Evolutionary conservation across 768 basidiomycete genomes (phyloP).

Genomic region (Boletus barrowsii): DNA sequence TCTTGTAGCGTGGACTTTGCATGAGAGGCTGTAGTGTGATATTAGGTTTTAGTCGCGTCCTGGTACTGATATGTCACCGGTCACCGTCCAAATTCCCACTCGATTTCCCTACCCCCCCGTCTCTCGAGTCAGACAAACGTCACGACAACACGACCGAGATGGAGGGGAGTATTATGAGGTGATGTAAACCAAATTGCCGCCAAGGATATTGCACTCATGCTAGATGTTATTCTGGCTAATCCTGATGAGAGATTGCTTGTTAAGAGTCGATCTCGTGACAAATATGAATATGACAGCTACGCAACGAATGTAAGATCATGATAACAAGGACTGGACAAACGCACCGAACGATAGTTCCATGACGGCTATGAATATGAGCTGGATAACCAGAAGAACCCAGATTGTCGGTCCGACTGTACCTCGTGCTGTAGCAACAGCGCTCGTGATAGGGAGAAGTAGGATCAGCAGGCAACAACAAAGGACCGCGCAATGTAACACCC

Average conservation of each 20-base stretch:
- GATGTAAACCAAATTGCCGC: slow-evolving; percentile 51
- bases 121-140: slow-evolving; percentile 22
- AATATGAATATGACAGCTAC: slow-evolving; percentile 50
- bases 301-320: not conserved
- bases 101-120: not conserved
- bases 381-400: slow-evolving; percentile 38
- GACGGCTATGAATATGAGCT: slow-evolving; percentile 26
- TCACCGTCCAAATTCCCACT: not conserved
- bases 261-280: slow-evolving; percentile 50
- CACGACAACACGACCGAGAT: slow-evolving; percentile 18
- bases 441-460: slow-evolving; percentile 43
- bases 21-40: too few relatives aligned
- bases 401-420: slow-evolving; percentile 33
- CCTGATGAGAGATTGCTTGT: slow-evolving; percentile 44
- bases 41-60: too few relatives aligned
- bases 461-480: slow-evolving; percentile 37
- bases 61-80: slow-evolving; percentile 11
- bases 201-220: slow-evolving; percentile 39
- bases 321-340: slow-evolving; percentile 3
- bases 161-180: slow-evolving; percentile 33
- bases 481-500: slow-evolving; percentile 38
- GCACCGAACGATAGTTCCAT: slow-evolving; percentile 43
- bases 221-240: slow-evolving; percentile 45
- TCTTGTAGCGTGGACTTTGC: too few relatives aligned
- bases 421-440: slow-evolving; percentile 31